phyloP scores from a whole-genome alignment of 768 basidiomycete genomes.

The Psilocybe subaeruginosa region DNA sequence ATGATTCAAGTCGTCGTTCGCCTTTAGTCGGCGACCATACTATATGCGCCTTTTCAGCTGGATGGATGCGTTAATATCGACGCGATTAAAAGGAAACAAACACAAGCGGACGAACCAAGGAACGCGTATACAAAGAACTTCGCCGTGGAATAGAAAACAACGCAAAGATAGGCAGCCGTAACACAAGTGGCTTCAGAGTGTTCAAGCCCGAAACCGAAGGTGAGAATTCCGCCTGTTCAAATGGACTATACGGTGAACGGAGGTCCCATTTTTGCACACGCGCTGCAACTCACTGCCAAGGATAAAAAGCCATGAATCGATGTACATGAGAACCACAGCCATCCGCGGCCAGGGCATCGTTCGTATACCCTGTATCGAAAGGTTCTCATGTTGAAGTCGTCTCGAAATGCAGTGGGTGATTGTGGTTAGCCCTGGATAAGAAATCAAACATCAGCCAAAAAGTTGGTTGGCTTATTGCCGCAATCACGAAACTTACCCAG shows the following conservation, averaged over 20 bases:
- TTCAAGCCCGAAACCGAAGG: conserved; percentile 48
- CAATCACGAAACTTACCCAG: conserved; percentile 20
- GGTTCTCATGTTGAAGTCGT: conserved; percentile 32
- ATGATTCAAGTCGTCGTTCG: conserved; percentile 37
- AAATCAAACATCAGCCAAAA: neutral
- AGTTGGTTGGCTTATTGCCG: neutral
- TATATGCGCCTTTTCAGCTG: conserved; percentile 50
- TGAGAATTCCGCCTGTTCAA: conserved; percentile 40
- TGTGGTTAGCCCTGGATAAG: conserved; percentile 18
- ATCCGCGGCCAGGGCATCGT: conserved; percentile 42
- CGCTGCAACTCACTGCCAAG: conserved; percentile 35
- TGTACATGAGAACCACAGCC: conserved; percentile 42
- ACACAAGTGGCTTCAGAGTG: conserved; percentile 37
- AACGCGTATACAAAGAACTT: conserved; percentile 53
- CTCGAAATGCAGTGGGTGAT: conserved; percentile 43
- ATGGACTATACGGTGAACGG: neutral
- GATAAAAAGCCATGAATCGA: conserved; percentile 47
- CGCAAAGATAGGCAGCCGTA: conserved; percentile 46
- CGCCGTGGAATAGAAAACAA: conserved; percentile 42
- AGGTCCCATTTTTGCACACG: neutral
- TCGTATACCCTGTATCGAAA: conserved; percentile 29
- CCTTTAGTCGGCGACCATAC: conserved; percentile 42
- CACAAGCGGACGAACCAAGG: conserved; percentile 32
- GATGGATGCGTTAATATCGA: neutral
- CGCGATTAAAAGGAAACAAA: neutral